Conservation (phyloP, 164 flowering plant species). For the Magnolia changhungtana region DNA sequence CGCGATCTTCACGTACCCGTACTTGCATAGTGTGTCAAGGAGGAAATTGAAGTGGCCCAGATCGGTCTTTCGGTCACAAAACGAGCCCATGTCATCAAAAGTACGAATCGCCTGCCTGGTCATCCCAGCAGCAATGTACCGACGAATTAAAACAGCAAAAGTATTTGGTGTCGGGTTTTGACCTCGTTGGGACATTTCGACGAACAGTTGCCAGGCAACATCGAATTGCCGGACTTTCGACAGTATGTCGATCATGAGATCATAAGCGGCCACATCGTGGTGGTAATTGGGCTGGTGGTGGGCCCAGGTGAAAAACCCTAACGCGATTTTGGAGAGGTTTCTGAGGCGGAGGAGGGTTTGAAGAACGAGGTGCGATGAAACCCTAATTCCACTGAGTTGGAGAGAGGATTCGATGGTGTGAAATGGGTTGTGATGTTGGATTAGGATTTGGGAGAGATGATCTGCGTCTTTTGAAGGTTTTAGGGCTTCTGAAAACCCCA, state of each 20-base stretch:
- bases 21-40: slow-evolving; percentile 82
- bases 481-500: slow-evolving; percentile 17
- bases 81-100: slow-evolving; percentile 68
- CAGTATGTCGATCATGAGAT: slow-evolving; percentile 64
- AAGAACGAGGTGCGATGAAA: slow-evolving; percentile 50
- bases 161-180: slow-evolving; percentile 36
- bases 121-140: slow-evolving; percentile 71
- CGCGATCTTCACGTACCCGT: slow-evolving; percentile 71
- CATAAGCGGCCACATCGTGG: slow-evolving; percentile 42
- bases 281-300: slow-evolving; percentile 31
- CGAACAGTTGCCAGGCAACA: slow-evolving; percentile 77
- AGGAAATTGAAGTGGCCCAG: slow-evolving; percentile 40
- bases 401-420: slow-evolving; percentile 84
- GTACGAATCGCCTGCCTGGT: slow-evolving; percentile 84
- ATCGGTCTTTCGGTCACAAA: slow-evolving; percentile 25
- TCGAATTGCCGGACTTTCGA: slow-evolving; percentile 83
- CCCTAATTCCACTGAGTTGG: slow-evolving; percentile 65
- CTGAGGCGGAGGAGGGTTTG: slow-evolving; percentile 76
- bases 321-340: slow-evolving; percentile 68
- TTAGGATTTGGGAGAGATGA: slow-evolving; percentile 48
- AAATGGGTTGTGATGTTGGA: slow-evolving; percentile 86
- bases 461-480: slow-evolving; percentile 68
- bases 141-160: slow-evolving; percentile 55
- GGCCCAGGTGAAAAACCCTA: slow-evolving; percentile 64
- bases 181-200: slow-evolving; percentile 52